These are phyloP conservation scores for Camptophora hylomeconis DNA, from an alignment of 2,329 filamentous ascomycete genomes.

Conservation along the genomic window DNA sequence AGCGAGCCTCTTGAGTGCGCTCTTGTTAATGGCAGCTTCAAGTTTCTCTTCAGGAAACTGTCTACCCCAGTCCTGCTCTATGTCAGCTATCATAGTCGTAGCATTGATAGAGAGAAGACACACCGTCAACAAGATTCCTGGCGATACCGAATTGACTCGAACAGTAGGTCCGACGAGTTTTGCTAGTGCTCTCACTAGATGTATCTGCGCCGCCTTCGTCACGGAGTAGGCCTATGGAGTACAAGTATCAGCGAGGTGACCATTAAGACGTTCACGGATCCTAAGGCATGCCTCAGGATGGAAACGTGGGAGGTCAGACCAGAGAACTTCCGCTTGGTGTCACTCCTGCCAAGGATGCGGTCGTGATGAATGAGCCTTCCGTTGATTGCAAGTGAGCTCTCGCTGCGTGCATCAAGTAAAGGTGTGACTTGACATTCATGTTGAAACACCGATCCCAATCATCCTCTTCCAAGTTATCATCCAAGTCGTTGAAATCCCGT, in stretches of 20 bases:
- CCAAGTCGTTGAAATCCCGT: constrained; percentile 17
- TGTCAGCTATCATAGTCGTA: background rate
- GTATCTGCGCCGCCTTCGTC: constrained; percentile 63
- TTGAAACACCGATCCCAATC: constrained; percentile 47
- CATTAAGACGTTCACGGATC: background rate
- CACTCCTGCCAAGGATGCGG: constrained; percentile 50
- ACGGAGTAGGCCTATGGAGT: constrained; percentile 48
- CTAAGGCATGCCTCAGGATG: background rate
- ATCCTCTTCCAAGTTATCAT: constrained; percentile 26
- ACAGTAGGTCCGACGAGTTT: constrained; percentile 48
- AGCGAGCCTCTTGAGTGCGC: constrained; percentile 3
- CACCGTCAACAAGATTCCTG: constrained; percentile 46
- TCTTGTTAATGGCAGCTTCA: constrained; percentile 1
- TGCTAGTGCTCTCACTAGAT: constrained; percentile 52
- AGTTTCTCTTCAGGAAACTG: constrained; percentile 5
- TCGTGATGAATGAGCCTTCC: constrained; percentile 45
- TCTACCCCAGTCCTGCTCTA: constrained; percentile 38
- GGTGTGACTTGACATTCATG: constrained; percentile 49
- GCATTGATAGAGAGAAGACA: background rate
- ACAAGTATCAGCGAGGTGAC: background rate
- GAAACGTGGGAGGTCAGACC: background rate
- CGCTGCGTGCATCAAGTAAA: constrained; percentile 45
- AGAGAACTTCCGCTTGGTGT: constrained; percentile 49
- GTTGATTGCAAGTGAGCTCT: constrained; percentile 39
- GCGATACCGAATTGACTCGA: constrained; percentile 50